Evolutionary conservation across 1,139 yeast species (phyloP).

Genomic region (Yamadazyma diospyri): DNA sequence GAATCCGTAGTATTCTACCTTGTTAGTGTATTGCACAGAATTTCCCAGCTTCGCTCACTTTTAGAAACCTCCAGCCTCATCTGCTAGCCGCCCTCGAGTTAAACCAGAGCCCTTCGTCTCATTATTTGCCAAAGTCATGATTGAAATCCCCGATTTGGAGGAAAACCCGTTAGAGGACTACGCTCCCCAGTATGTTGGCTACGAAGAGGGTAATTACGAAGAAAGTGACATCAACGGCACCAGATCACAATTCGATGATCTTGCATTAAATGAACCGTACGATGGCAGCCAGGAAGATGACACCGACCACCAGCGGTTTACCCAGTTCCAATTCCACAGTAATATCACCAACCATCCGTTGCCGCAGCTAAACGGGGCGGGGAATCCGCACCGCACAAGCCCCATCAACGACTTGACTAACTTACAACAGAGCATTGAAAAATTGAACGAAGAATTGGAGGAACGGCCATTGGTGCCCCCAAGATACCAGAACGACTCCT

Average conservation of each 20-base stretch:
- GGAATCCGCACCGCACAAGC: slow-evolving; percentile 2
- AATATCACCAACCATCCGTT: too few species aligned
- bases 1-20: too few species aligned
- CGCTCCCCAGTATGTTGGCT: not conserved
- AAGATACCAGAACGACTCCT: too few species aligned
- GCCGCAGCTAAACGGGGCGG: not conserved
- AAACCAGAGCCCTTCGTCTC: too few species aligned
- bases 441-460: slow-evolving; percentile 2
- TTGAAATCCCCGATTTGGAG: slow-evolving; percentile 41
- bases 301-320: slow-evolving; percentile 9
- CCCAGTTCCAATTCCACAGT: slow-evolving; percentile 10
- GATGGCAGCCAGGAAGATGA: slow-evolving; percentile 2
- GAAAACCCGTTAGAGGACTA: slow-evolving; percentile 8
- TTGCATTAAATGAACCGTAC: not conserved
- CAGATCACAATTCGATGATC: not conserved
- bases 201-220: not conserved
- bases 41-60: too few species aligned
- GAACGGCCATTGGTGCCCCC: slow-evolving; percentile 3
- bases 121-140: too few species aligned
- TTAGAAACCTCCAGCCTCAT: too few species aligned
- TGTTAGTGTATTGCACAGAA: too few species aligned
- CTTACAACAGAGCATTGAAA: slow-evolving; percentile 4
- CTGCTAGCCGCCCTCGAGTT: too few species aligned
- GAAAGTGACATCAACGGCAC: slow-evolving; percentile 8
- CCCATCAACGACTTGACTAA: slow-evolving; percentile 2